Percentiles rank a stretch among this genome's conserved stretches.
phyloP scores from a whole-genome alignment of 1,139 yeast genomes.

The Blastobotrys ciferrii region DNA sequence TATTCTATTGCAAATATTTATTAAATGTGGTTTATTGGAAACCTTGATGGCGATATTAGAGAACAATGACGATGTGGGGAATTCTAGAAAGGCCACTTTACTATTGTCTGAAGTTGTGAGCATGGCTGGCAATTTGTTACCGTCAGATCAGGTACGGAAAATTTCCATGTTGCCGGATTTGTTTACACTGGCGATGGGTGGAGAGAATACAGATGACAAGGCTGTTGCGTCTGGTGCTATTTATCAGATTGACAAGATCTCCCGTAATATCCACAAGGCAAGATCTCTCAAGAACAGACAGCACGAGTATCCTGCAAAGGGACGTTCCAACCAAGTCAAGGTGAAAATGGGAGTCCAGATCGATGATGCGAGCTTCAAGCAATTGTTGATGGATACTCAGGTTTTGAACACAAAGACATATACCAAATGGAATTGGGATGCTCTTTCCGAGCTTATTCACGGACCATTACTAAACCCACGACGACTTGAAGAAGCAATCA shows the following conservation, averaged over 20 bases:
- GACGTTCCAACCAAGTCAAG: conserved; percentile 37
- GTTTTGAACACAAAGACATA: conserved; percentile 77
- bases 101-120: conserved; percentile 62
- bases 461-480: conserved; percentile 76
- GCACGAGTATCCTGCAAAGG: not conserved
- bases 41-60: conserved; percentile 50
- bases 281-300: conserved; percentile 5
- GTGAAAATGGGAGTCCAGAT: conserved; percentile 51
- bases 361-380: conserved; percentile 71
- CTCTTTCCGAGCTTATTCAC: conserved; percentile 62
- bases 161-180: conserved; percentile 35
- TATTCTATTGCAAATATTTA: conserved; percentile 50
- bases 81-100: conserved; percentile 58
- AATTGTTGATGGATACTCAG: conserved; percentile 62
- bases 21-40: conserved; percentile 53
- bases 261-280: conserved; percentile 42
- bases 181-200: conserved; percentile 32
- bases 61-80: conserved; percentile 45
- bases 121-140: conserved; percentile 55
- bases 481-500: conserved; percentile 73
- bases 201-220: conserved; percentile 17
- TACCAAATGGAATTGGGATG: conserved; percentile 85
- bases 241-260: conserved; percentile 48
- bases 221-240: conserved; percentile 35
- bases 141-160: conserved; percentile 36